Evolutionary conservation across 2,329 filamentous ascomycete species (phyloP), one percentile per base, ranked within the genome.

Genomic region (Calonectria hawksworthii): DNA sequence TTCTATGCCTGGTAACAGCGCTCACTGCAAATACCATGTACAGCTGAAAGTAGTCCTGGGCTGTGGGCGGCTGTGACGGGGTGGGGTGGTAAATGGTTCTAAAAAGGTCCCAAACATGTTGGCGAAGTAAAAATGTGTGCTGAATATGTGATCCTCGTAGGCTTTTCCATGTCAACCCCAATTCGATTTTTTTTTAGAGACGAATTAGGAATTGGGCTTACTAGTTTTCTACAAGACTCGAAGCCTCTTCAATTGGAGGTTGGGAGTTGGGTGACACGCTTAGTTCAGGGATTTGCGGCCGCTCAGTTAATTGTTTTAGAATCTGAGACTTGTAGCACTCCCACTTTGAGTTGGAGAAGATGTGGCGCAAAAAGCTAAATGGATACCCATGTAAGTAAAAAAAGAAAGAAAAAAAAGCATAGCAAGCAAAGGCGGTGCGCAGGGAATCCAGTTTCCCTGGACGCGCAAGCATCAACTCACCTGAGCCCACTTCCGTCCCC

Each of bases 261-360:
- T 72, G 72, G 10, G 54, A 23, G 51, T 76, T 76, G 23, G 68
- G 36, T 1, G 54, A 67, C 14, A 76, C 41, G 21, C 38, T 36
- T 2, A 65, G 54, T 51, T 76, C 74, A 4, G 74, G 74, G 23
- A 74, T 72, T 52, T 72, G 68, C 4, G 68, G 68, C 21, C 74
- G 30, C 68, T 76, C 72, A 7, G 74, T 64, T 10, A 76, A 65
- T n/a, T 76, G 74, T 26, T 72, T 44, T 47, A 76, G 69, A 9
- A 76, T 71, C 68, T 76, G 72, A 26, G 74, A 73, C 41, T 72
- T 70, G 44, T 70, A 76, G 14, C 47, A n/a, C 23, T 71, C 68
- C 74, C 74, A 76, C 59, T 74, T 72, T 61, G 47, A 38, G 50
- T 76, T 70, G 18, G 74, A 76, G 18, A 76, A 69, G 34, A 76